These are phyloP conservation scores for Zea luxurians DNA, from an alignment of 176 grass and related monocot genomes.

Conservation along the genomic window DNA sequence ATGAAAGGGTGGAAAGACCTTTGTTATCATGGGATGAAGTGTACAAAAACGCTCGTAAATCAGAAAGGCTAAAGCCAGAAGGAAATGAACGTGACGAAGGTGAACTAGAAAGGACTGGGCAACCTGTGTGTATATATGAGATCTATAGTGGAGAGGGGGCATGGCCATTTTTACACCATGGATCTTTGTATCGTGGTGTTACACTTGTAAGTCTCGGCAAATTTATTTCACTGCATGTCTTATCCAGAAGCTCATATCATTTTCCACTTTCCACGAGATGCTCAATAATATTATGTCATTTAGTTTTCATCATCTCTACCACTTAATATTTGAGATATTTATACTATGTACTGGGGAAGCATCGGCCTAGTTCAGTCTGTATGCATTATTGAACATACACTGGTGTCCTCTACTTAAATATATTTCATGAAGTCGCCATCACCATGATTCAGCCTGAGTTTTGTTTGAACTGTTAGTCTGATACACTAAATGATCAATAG, in stretches of 20 bases:
- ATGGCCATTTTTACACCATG: conserved; percentile 83
- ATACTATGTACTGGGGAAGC: conserved; percentile 5
- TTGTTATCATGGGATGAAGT: conserved; percentile 92
- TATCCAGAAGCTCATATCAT: background rate
- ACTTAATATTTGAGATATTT: background rate
- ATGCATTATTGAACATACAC: background rate
- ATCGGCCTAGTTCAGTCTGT: background rate
- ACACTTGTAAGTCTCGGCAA: conserved; percentile 65
- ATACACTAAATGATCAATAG: background rate
- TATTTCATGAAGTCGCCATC: background rate
- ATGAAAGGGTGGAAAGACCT: conserved; percentile 86
- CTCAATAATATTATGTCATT: background rate
- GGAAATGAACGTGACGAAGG: conserved; percentile 91
- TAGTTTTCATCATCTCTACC: conserved; percentile 10
- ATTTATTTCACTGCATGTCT: conserved; percentile 29
- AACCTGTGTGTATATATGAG: conserved; percentile 85
- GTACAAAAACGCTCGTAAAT: conserved; percentile 75
- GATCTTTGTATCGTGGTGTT: conserved; percentile 92
- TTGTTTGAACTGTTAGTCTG: conserved; percentile 4
- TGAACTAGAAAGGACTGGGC: conserved; percentile 85
- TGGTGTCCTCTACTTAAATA: background rate
- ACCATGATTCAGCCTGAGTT: background rate
- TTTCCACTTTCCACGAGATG: conserved; percentile 15
- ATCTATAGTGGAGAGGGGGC: conserved; percentile 82
- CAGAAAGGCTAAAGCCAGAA: conserved; percentile 79